Evolutionary conservation across 106 monocot species (phyloP).

Genomic region (Gastrodia elata): DNA sequence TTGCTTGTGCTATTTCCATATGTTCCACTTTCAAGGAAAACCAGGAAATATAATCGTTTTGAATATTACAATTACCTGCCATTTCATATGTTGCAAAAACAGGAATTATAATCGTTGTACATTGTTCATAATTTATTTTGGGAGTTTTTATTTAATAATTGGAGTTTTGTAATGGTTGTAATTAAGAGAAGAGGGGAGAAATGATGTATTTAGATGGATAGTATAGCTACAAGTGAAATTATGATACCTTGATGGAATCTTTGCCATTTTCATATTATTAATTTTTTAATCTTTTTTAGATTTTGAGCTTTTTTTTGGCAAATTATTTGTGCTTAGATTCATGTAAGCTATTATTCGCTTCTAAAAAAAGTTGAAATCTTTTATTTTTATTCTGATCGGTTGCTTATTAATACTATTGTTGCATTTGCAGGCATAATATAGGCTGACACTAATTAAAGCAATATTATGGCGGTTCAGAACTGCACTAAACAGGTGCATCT

Average conservation of each 20-base stretch:
- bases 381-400: background rate
- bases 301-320: background rate
- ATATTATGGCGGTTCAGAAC: conserved; percentile 23
- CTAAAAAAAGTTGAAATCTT: background rate
- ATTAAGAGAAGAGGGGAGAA: background rate
- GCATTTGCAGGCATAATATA: background rate
- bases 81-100: background rate
- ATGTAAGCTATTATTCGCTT: background rate
- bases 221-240: background rate
- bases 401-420: background rate
- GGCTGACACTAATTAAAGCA: background rate
- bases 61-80: background rate
- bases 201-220: background rate
- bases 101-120: no score
- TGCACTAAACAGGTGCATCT: conserved; percentile 18
- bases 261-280: background rate
- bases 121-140: background rate
- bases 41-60: background rate
- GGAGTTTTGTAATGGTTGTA: background rate
- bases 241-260: background rate
- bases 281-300: background rate
- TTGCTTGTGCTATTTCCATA: background rate
- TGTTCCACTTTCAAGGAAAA: background rate
- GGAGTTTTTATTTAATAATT: background rate
- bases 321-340: background rate